A percentile compares a stretch with the other conserved stretches of the same genome.
Evolutionary conservation across 2,329 filamentous ascomycete genomes (phyloP).

Genomic region (Ascomycota sp.): DNA sequence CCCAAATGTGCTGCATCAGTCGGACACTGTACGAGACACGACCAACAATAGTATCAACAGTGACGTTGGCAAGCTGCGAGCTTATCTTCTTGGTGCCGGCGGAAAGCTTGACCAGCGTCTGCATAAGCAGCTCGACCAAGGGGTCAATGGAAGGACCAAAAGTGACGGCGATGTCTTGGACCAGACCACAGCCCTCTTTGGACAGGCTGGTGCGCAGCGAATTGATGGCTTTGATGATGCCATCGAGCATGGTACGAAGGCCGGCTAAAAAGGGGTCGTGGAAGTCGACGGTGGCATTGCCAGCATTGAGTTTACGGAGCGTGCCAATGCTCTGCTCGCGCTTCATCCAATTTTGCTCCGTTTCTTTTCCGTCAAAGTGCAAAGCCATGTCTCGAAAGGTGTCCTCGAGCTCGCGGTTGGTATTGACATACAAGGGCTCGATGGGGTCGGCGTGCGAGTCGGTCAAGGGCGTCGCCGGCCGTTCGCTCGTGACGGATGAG

Average conservation of each 20-base stretch:
- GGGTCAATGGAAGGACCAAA: slow-evolving; percentile 65
- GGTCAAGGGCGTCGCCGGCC: slow-evolving; percentile 38
- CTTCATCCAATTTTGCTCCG: slow-evolving; percentile 77
- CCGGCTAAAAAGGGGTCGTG: slow-evolving; percentile 46
- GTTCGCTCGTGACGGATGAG: slow-evolving; percentile 26
- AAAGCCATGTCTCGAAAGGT: slow-evolving; percentile 62
- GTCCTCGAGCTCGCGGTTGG: slow-evolving; percentile 72
- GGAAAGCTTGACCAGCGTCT: slow-evolving; percentile 75
- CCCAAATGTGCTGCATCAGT: slow-evolving; percentile 68
- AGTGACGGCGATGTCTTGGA: slow-evolving; percentile 65
- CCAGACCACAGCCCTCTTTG: slow-evolving; percentile 62
- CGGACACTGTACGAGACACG: slow-evolving; percentile 62
- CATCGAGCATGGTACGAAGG: slow-evolving; percentile 60
- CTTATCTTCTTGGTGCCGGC: slow-evolving; percentile 84
- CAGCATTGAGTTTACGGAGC: slow-evolving; percentile 57
- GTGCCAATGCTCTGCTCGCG: slow-evolving; percentile 65
- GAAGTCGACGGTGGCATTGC: slow-evolving; percentile 66
- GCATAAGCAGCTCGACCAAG: slow-evolving; percentile 78
- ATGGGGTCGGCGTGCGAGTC: slow-evolving; percentile 48
- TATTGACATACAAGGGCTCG: slow-evolving; percentile 69
- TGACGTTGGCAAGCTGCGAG: slow-evolving; percentile 61
- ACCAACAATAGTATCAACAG: slow-evolving; percentile 62
- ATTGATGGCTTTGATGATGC: slow-evolving; percentile 66
- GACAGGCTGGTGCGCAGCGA: slow-evolving; percentile 80
- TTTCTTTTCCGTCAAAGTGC: slow-evolving; percentile 72